Evolutionary conservation across 2,329 filamentous ascomycete species (phyloP).

Genomic region (Pyrenochaeta sp.): DNA sequence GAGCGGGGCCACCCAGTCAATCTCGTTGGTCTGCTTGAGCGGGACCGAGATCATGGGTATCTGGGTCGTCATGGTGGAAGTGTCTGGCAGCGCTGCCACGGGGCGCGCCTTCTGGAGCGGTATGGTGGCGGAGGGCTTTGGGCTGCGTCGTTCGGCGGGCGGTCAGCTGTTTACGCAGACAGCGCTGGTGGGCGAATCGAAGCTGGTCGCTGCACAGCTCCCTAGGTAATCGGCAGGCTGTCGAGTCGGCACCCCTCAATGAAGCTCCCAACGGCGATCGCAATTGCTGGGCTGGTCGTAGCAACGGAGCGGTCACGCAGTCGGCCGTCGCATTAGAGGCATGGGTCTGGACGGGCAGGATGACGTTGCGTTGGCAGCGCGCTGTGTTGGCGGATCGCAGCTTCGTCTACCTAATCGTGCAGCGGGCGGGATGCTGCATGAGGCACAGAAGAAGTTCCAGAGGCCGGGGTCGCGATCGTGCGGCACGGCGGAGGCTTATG

Average conservation of each 20-base stretch:
- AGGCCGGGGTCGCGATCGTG: constrained; percentile 1
- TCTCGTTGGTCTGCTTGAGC: constrained; percentile 93
- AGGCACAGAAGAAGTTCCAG: constrained; percentile 2
- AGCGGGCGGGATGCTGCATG: constrained; percentile 20
- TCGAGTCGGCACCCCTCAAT: not conserved
- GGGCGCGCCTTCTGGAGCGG: constrained; percentile 24
- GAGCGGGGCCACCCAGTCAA: constrained; percentile 93
- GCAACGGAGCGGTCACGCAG: constrained; percentile 14
- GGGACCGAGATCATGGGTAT: constrained; percentile 95
- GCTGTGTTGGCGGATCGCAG: constrained; percentile 21
- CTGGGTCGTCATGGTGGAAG: constrained; percentile 52
- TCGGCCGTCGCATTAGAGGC: constrained; percentile 18
- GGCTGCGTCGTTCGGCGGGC: not conserved
- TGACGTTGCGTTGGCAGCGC: constrained; percentile 40
- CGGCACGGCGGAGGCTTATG: constrained; percentile 9
- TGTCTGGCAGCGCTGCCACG: constrained; percentile 13
- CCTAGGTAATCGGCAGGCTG: not conserved
- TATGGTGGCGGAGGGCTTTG: constrained; percentile 10
- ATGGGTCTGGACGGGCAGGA: constrained; percentile 30
- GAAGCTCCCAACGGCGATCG: not conserved
- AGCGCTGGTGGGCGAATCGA: not conserved
- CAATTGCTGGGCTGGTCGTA: constrained; percentile 2
- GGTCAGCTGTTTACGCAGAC: not conserved
- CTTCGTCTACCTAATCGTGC: constrained; percentile 12
- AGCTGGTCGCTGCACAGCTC: not conserved